These are phyloP conservation scores for Cadophora luteo-olivacea DNA, from an alignment of 2,329 filamentous ascomycete species.

Conservation along the genomic window DNA sequence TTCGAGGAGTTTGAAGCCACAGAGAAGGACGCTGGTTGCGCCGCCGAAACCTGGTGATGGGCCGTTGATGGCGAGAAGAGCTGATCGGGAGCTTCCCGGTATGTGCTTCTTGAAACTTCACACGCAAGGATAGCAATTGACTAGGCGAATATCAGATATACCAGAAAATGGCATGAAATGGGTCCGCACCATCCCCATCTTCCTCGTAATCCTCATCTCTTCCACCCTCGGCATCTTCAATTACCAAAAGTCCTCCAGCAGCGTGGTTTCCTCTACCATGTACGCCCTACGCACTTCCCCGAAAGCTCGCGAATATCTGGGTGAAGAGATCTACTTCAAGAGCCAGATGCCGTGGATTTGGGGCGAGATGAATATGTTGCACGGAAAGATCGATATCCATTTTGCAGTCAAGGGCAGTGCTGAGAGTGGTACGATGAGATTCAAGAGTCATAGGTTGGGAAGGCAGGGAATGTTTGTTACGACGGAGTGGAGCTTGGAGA, in stretches of 20 bases:
- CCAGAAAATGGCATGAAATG: conserved; percentile 55
- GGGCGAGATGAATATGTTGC: conserved; percentile 91
- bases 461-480: conserved; percentile 77
- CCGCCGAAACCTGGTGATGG: conserved; percentile 66
- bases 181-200: conserved; percentile 80
- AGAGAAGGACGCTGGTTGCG: conserved; percentile 57
- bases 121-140: neutral
- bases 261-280: conserved; percentile 84
- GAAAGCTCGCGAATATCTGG: conserved; percentile 76
- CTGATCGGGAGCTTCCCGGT: conserved; percentile 73
- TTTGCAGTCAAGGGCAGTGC: conserved; percentile 87
- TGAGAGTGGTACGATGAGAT: conserved; percentile 75
- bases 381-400: conserved; percentile 85
- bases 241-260: conserved; percentile 94
- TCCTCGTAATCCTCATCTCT: conserved; percentile 72
- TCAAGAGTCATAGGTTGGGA: conserved; percentile 75
- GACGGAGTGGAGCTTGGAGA: conserved; percentile 85
- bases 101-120: conserved; percentile 31
- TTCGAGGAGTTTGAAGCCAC: conserved; percentile 31
- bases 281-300: conserved; percentile 88
- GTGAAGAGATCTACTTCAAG: conserved; percentile 85
- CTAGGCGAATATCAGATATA: conserved; percentile 34
- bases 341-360: conserved; percentile 82
- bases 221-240: conserved; percentile 94
- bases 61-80: conserved; percentile 68